Evolutionary conservation across 495 filamentous ascomycete genomes (phyloP).

Genomic region (Neurospora sp.): DNA sequence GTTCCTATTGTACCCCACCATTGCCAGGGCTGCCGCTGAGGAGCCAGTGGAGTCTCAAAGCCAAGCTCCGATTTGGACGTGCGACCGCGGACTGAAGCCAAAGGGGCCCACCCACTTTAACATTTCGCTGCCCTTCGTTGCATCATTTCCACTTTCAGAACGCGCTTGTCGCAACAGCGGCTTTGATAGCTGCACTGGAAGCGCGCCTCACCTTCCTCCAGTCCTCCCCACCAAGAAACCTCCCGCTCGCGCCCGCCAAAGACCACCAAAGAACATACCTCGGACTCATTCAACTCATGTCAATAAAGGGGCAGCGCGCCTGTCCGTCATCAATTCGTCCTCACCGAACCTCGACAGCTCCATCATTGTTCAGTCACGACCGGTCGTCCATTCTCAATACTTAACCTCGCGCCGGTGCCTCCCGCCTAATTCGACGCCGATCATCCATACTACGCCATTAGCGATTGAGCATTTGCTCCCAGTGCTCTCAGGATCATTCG

Average conservation of each 20-base stretch:
- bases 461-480: background rate
- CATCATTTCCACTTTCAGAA: slow-evolving; percentile 1
- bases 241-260: background rate
- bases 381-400: background rate
- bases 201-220: background rate
- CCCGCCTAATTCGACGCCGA: background rate
- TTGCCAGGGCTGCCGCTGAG: background rate
- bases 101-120: background rate
- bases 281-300: background rate
- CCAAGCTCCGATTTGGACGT: background rate
- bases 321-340: background rate
- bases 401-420: background rate
- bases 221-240: background rate
- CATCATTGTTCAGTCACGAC: background rate
- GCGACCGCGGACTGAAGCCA: background rate
- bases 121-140: background rate
- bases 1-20: background rate
- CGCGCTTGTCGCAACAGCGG: background rate
- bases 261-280: background rate
- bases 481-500: background rate
- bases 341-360: background rate
- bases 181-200: background rate
- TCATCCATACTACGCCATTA: background rate
- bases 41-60: background rate
- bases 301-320: background rate